Percentiles rank a stretch among this genome's conserved stretches.
These are phyloP conservation scores for Ceratobasidium theobromae DNA, from an alignment of 1,284 basidiomycete species.

Conservation along the genomic window DNA sequence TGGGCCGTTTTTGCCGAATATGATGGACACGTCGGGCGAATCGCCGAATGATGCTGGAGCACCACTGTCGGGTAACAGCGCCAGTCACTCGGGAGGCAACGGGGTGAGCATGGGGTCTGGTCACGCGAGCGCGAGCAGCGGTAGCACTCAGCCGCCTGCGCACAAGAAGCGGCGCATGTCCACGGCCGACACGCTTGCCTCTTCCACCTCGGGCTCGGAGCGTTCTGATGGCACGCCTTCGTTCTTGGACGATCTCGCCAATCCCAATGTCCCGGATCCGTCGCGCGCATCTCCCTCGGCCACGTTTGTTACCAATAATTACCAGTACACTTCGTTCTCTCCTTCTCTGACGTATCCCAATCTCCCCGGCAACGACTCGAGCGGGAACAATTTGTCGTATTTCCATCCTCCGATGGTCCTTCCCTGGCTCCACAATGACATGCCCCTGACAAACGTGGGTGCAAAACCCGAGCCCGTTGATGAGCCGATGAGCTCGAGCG, in stretches of 20 bases:
- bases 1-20: conserved; percentile 28
- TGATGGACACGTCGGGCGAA: conserved; percentile 30
- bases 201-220: conserved; percentile 27
- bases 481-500: conserved; percentile 33
- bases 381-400: conserved; percentile 49
- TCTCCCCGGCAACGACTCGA: conserved; percentile 7
- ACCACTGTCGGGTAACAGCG: background rate
- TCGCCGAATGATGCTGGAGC: conserved; percentile 11
- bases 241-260: conserved; percentile 31
- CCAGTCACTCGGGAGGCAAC: background rate
- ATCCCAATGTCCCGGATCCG: conserved; percentile 25
- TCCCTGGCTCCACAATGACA: conserved; percentile 24
- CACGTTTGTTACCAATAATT: conserved; percentile 55
- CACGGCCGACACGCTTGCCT: conserved; percentile 26
- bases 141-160: conserved; percentile 17
- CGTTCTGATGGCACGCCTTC: conserved; percentile 19
- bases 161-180: conserved; percentile 31
- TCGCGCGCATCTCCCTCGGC: conserved; percentile 73
- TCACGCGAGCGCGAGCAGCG: conserved; percentile 27
- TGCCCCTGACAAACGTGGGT: conserved; percentile 22
- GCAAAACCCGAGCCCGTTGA: conserved; percentile 33
- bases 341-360: conserved; percentile 58
- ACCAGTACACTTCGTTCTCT: conserved; percentile 54
- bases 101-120: conserved; percentile 8
- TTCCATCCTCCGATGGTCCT: conserved; percentile 50